Evolutionary conservation across 129 eudicot species (phyloP).

Genomic region (Apium graveolens): DNA sequence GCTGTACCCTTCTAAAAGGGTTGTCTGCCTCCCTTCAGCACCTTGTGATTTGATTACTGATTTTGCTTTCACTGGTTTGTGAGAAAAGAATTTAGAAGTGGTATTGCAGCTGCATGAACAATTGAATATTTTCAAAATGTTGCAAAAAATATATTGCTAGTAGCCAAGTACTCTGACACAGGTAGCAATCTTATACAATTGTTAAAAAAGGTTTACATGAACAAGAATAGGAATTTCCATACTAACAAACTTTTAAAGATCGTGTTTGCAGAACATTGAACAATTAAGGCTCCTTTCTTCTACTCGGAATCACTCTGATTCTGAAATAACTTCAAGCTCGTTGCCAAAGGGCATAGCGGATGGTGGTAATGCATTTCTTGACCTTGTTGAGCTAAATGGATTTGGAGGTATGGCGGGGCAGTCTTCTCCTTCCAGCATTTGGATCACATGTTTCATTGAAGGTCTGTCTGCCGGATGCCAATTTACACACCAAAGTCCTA

Average conservation of each 20-base stretch:
- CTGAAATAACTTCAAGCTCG: constrained; percentile 11
- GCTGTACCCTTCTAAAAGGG: not conserved
- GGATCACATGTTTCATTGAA: constrained; percentile 13
- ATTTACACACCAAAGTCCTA: constrained; percentile 5
- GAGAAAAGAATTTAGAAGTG: too few species aligned
- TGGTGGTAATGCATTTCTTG: not conserved
- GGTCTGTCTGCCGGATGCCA: constrained; percentile 13
- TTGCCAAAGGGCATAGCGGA: not conserved
- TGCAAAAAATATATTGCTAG: not conserved
- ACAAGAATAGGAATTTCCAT: too few species aligned
- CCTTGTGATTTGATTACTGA: not conserved
- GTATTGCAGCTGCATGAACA: not conserved
- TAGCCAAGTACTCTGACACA: not conserved
- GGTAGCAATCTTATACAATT: not conserved
- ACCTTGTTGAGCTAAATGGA: constrained; percentile 10
- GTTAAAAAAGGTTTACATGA: too few species aligned
- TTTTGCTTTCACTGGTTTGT: not conserved
- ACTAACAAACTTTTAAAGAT: not conserved
- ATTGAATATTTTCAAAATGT: not conserved
- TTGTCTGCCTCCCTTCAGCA: not conserved
- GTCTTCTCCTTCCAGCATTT: constrained; percentile 8
- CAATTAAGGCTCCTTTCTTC: not conserved
- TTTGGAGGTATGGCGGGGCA: constrained; percentile 2
- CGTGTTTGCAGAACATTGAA: not conserved
- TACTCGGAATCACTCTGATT: not conserved